Percentiles rank a stretch among this genome's conserved stretches.
phyloP scores from a whole-genome alignment of 1,284 basidiomycete genomes.

The Pascua guehoae region DNA sequence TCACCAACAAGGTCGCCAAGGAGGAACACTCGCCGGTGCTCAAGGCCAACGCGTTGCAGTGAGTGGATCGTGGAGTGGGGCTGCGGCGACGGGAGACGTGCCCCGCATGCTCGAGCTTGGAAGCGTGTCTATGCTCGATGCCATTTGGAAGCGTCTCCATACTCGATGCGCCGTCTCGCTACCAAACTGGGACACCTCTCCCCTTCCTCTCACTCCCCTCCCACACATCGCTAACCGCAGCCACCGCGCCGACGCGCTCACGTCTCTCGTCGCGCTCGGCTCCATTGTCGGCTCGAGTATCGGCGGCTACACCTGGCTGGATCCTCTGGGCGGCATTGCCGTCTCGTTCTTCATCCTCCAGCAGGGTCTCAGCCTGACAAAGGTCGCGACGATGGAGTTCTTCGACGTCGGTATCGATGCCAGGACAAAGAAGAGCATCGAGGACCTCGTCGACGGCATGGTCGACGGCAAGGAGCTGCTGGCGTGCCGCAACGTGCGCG shows the following conservation, averaged over 20 bases:
- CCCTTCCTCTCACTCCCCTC: too few species aligned
- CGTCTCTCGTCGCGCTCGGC: conserved; percentile 77
- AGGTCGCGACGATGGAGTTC: conserved; percentile 73
- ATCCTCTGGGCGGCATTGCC: conserved; percentile 87
- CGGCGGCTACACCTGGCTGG: conserved; percentile 76
- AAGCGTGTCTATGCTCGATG: too few species aligned
- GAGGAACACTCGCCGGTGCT: conserved; percentile 87
- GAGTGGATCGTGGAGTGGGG: conserved; percentile 14
- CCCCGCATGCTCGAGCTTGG: too few species aligned
- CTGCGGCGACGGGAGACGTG: too few species aligned
- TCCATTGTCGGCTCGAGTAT: conserved; percentile 82
- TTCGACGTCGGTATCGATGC: conserved; percentile 76
- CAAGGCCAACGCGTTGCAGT: conserved; percentile 75
- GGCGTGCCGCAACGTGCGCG: conserved; percentile 65
- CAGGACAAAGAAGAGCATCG: conserved; percentile 57
- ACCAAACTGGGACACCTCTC: too few species aligned
- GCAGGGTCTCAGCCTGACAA: conserved; percentile 72
- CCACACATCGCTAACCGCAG: conserved; percentile 50
- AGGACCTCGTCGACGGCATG: conserved; percentile 58
- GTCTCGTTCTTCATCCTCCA: conserved; percentile 85
- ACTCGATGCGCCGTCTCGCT: too few species aligned
- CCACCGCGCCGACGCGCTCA: conserved; percentile 91
- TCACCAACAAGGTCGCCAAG: conserved; percentile 81
- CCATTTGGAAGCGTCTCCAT: too few species aligned
- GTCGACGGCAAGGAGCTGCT: conserved; percentile 53